A percentile compares a stretch with the other conserved stretches of the same genome.
Conservation (phyloP, 139 green algal species). For the Astrephomene gubernaculifera region DNA sequence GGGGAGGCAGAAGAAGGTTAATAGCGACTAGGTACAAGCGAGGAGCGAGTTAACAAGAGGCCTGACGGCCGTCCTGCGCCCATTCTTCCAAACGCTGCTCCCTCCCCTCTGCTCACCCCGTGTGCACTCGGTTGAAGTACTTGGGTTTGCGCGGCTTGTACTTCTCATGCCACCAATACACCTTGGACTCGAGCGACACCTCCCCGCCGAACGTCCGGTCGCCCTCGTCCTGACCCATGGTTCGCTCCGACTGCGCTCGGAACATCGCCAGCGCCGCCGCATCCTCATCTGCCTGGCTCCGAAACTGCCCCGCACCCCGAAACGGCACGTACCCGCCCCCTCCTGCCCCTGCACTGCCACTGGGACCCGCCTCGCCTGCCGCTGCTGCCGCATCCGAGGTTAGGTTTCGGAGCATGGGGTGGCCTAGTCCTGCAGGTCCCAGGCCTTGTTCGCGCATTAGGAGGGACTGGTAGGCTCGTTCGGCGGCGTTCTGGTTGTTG, state of each 20-base stretch:
- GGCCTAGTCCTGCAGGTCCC: no score
- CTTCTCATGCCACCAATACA: conserved; percentile 99
- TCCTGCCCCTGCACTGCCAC: conserved; percentile 9
- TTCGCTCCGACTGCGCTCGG: conserved; percentile 23
- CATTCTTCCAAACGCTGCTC: no score
- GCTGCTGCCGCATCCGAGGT: conserved; percentile 6
- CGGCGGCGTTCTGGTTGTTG: conserved; percentile 13
- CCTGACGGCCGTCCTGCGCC: no score
- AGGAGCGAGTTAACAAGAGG: no score
- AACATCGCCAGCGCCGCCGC: conserved; percentile 31
- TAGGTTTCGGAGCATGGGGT: conserved; percentile 72
- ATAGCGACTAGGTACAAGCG: no score
- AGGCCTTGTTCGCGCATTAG: conserved; percentile 37
- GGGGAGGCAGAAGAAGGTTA: no score
- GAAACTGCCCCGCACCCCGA: conserved; percentile 28
- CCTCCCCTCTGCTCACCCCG: conserved; percentile 47
- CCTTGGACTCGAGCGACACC: conserved; percentile 78
- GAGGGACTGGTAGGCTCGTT: conserved; percentile 51
- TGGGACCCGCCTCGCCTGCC: background rate
- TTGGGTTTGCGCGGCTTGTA: conserved; percentile 97
- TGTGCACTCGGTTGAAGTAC: conserved; percentile 99
- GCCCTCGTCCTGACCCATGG: conserved; percentile 58
- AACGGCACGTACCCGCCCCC: conserved; percentile 37
- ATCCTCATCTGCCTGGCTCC: conserved; percentile 21
- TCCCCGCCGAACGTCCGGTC: conserved; percentile 85